Percentiles rank a stretch among this genome's conserved stretches.
Conservation (phyloP, 2,329 filamentous ascomycete genomes). For the Claviceps paspali region DNA sequence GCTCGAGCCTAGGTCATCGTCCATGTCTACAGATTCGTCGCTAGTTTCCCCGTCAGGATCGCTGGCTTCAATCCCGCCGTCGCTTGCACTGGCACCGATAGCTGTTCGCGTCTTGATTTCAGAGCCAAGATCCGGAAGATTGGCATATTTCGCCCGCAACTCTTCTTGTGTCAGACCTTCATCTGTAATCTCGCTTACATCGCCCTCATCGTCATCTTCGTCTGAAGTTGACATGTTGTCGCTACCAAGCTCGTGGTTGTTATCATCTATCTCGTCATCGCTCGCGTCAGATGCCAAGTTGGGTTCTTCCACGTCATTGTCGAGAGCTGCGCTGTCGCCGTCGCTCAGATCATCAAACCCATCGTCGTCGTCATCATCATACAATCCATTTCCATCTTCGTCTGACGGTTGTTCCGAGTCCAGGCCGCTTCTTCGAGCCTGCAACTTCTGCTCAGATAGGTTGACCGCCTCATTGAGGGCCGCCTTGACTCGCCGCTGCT, state of each 20-base stretch:
- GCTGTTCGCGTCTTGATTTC: constrained; percentile 11
- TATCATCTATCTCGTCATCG: constrained; percentile 20
- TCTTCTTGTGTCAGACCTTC: constrained; percentile 56
- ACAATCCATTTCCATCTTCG: constrained; percentile 22
- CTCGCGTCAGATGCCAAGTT: constrained; percentile 19
- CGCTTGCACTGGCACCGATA: constrained; percentile 9
- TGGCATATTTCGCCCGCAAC: constrained; percentile 51
- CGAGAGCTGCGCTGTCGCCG: constrained; percentile 24
- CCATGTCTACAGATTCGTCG: constrained; percentile 55
- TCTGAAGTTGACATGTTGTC: constrained; percentile 46
- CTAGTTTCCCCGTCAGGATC: constrained; percentile 31
- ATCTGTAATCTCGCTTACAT: constrained; percentile 36
- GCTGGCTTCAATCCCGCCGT: constrained; percentile 14
- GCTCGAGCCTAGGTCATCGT: constrained; percentile 47
- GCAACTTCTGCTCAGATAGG: constrained; percentile 52
- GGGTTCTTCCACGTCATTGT: constrained; percentile 19
- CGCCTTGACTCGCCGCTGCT: constrained; percentile 48
- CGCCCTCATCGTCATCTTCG: constrained; percentile 47
- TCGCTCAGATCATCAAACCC: constrained; percentile 30
- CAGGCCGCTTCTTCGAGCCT: constrained; percentile 39
- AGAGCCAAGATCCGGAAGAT: constrained; percentile 35
- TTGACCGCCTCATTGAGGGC: constrained; percentile 62
- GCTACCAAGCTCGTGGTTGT: constrained; percentile 24
- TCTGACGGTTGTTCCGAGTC: constrained; percentile 36
- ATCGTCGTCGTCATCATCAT: constrained; percentile 28